Percentiles rank a stretch among this genome's conserved stretches.
These are phyloP conservation scores for Scleroderma bovista DNA, from an alignment of 768 basidiomycete genomes.

Conservation along the genomic window DNA sequence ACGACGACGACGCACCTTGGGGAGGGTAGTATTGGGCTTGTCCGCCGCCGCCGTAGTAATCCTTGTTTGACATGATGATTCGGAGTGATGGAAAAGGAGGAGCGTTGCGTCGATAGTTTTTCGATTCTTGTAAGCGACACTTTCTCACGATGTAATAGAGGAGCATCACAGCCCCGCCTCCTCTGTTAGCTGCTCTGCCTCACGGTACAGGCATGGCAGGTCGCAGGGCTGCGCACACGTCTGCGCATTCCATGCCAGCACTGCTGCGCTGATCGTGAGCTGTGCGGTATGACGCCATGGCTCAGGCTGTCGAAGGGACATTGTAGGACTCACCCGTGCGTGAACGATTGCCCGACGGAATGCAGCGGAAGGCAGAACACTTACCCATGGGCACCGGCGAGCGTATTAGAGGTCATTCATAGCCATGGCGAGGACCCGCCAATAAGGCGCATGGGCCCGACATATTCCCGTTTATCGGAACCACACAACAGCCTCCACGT, in stretches of 20 bases:
- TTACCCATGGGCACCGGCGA: slow-evolving; percentile 1
- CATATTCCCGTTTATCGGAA: too few species aligned
- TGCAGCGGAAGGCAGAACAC: not conserved
- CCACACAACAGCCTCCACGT: too few species aligned
- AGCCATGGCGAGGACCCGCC: not conserved
- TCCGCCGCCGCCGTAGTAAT: slow-evolving; percentile 57
- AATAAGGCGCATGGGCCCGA: too few species aligned
- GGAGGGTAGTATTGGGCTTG: slow-evolving; percentile 55
- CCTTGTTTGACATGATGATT: slow-evolving; percentile 61
- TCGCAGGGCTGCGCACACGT: too few species aligned
- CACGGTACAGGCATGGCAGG: not conserved
- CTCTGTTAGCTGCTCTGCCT: not conserved
- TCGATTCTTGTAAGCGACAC: not conserved
- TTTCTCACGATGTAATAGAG: not conserved
- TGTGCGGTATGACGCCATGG: too few species aligned
- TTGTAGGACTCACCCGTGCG: not conserved
- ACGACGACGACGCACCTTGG: slow-evolving; percentile 32
- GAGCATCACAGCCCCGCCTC: not conserved
- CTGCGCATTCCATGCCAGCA: too few species aligned
- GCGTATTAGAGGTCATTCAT: not conserved
- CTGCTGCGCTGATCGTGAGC: too few species aligned
- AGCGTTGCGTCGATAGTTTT: slow-evolving; percentile 1
- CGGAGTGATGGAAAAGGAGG: slow-evolving; percentile 7
- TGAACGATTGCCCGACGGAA: too few species aligned
- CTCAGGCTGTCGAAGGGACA: too few species aligned